Evolutionary conservation across 2,329 filamentous ascomycete genomes (phyloP).

Genomic region (Neonectria faginata): DNA sequence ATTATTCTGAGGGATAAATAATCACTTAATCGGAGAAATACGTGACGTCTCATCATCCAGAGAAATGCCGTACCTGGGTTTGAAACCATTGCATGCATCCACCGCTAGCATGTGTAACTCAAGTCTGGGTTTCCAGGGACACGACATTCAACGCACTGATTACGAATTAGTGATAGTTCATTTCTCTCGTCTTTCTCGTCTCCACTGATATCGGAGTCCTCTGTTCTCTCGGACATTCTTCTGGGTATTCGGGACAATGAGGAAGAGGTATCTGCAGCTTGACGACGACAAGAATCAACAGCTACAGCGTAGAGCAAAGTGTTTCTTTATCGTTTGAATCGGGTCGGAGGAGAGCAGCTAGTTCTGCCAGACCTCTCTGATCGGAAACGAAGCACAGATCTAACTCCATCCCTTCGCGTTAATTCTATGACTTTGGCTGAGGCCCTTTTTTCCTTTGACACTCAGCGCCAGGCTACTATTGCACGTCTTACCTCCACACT

Average conservation of each 20-base stretch:
- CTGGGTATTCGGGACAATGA: background rate
- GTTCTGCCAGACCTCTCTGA: too few species aligned
- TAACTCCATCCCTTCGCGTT: too few species aligned
- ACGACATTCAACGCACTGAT: background rate
- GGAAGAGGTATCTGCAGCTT: background rate
- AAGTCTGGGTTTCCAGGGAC: background rate
- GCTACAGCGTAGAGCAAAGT: background rate
- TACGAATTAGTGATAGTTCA: background rate
- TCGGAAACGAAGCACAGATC: too few species aligned
- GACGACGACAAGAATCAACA: background rate
- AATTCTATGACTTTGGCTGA: too few species aligned
- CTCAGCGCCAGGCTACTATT: too few species aligned
- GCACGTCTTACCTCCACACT: too few species aligned
- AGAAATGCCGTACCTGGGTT: background rate
- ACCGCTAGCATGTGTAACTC: background rate
- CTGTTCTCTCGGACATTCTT: background rate
- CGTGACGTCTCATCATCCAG: background rate
- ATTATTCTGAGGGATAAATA: background rate
- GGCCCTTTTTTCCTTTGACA: too few species aligned
- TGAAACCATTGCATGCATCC: background rate
- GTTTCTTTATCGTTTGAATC: too few species aligned
- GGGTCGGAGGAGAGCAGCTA: too few species aligned
- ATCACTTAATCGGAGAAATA: background rate
- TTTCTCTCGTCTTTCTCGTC: background rate
- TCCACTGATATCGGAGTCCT: too few species aligned